Conservation (phyloP, 179 eudicot species). For the Patellifolia procumbens region DNA sequence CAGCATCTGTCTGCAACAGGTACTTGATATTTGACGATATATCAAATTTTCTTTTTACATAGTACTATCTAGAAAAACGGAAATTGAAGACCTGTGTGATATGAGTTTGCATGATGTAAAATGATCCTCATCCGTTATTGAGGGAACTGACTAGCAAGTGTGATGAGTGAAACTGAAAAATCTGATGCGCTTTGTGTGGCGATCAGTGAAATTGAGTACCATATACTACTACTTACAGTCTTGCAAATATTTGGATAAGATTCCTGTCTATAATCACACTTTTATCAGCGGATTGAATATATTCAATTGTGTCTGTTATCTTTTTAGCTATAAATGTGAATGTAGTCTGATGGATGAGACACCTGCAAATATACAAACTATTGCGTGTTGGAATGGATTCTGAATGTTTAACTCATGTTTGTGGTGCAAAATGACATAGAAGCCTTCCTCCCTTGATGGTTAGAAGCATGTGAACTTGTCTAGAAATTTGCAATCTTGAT, state of each 20-base stretch:
- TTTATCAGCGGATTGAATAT: neutral
- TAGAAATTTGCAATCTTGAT: neutral
- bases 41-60: neutral
- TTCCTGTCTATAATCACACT: neutral
- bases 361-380: too few relatives aligned
- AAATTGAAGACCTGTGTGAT: neutral
- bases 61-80: too few relatives aligned
- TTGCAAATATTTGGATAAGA: neutral
- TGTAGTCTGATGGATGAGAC: too few relatives aligned
- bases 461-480: neutral
- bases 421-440: neutral
- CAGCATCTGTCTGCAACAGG: conserved; percentile 19
- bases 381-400: neutral
- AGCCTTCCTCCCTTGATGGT: too few relatives aligned
- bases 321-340: too few relatives aligned
- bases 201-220: too few relatives aligned
- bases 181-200: neutral
- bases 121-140: neutral
- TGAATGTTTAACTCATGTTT: too few relatives aligned
- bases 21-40: neutral
- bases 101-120: neutral
- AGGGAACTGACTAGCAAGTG: neutral
- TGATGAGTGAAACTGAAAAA: neutral
- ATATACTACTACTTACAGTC: too few relatives aligned
- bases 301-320: too few relatives aligned